Evolutionary conservation across 2,329 filamentous ascomycete genomes (phyloP), one percentile per base, ranked within the genome.

Genomic region (Ilyonectria sp.): DNA sequence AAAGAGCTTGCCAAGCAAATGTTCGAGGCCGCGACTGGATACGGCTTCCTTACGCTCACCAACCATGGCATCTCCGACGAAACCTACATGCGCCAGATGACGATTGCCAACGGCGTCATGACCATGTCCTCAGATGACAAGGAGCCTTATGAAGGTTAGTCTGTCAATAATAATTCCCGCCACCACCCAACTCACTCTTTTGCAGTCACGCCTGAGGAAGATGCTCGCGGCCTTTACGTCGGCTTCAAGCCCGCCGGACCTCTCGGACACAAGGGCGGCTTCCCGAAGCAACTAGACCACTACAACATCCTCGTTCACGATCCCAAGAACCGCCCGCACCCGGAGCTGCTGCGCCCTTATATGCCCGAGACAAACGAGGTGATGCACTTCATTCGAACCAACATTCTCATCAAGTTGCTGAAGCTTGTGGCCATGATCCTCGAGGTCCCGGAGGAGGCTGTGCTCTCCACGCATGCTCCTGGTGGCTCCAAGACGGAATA

Each of bases 381-480:
- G 3, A 77, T 78, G 69, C 69, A 69, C 52, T 73, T 71, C 33
- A 75, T 78, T 29, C 73, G 76, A 21, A 70, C 65, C 55, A 73
- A 77, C 50, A 75, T 78, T 43, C 68, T 76, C 17, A 63, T 64
- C 9, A 82, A 81, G 69, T 72, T 82, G 6, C 78, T 83, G 47
- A 80, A 69, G n/a, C 76, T 83, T 11, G 79, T 82, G 52, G 79
- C 79, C 19, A 78, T 81, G 65, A 79, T 81, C 19, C 71, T 83
- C 0, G 79, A 82, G 55, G 69, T 83, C 1, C 80, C 80, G 1
- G 78, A 81, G 52, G 73, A 82, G 63, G 77, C 76, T 35, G 78
- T 83, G 49, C 76, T 79, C 0, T 74, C 78, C 4, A 77, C 76
- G 4, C 81, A 83, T 62, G 70, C 75, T 2, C 81, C 80, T 23